Evolutionary conservation across 2,329 filamentous ascomycete species (phyloP).

Genomic region (Fusarium equiseti): DNA sequence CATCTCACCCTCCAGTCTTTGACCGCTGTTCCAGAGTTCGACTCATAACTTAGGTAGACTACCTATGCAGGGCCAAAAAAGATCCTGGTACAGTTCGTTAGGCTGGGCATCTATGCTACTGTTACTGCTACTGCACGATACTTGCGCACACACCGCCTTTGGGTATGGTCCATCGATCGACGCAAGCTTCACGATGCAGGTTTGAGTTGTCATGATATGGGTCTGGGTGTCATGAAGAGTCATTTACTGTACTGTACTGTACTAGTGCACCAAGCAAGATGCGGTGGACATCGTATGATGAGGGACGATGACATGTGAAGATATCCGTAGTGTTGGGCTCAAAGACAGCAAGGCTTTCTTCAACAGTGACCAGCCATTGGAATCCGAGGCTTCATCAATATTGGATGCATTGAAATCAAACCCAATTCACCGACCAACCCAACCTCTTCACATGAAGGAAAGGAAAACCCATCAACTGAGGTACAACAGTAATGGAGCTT

Average conservation of each 20-base stretch:
- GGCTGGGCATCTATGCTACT: constrained; percentile 14
- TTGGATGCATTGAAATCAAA: not conserved
- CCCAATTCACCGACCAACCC: constrained; percentile 20
- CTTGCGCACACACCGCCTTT: constrained; percentile 37
- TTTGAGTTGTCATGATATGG: constrained; percentile 33
- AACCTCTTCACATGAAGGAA: constrained; percentile 3
- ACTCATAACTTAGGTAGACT: constrained; percentile 1
- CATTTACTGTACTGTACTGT: constrained; percentile 2
- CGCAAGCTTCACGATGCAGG: constrained; percentile 24
- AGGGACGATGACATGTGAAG: not conserved
- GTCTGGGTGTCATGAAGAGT: constrained; percentile 19
- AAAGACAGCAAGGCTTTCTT: not conserved
- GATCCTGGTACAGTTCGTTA: constrained; percentile 26
- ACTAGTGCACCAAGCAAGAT: constrained; percentile 4
- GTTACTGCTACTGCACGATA: not conserved
- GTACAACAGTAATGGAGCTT: not conserved
- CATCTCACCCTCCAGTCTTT: not conserved
- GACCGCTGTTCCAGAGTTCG: constrained; percentile 35
- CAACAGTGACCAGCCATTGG: not conserved
- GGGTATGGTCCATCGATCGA: constrained; percentile 18
- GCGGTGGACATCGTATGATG: constrained; percentile 23
- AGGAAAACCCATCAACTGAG: not conserved
- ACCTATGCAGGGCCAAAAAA: constrained; percentile 19
- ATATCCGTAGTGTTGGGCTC: not conserved
- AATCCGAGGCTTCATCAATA: not conserved